Percentiles rank a stretch among this genome's conserved stretches.
These are phyloP conservation scores for Metschnikowia shivogae DNA, from an alignment of 805 yeast genomes.

Conservation along the genomic window DNA sequence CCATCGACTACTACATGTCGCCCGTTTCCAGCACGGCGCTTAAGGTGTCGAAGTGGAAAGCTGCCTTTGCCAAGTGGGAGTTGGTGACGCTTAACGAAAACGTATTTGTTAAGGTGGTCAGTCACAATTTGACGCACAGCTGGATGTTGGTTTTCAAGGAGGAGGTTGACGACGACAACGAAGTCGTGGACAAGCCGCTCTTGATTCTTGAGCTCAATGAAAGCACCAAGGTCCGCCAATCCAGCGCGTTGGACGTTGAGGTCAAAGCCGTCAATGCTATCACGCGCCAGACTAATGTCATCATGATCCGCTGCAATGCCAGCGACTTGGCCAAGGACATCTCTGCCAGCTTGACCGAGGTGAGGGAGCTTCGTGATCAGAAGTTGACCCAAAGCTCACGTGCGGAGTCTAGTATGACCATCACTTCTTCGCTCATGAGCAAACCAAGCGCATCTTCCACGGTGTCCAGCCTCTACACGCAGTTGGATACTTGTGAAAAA, in stretches of 20 bases:
- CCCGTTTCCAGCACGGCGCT: slow-evolving; percentile 31
- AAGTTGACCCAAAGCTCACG: slow-evolving; percentile 9
- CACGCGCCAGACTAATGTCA: slow-evolving; percentile 23
- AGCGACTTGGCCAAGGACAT: slow-evolving; percentile 25
- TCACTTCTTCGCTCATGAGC: slow-evolving; percentile 39
- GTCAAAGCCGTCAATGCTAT: slow-evolving; percentile 31
- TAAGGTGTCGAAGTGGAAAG: slow-evolving; percentile 42
- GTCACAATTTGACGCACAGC: slow-evolving; percentile 28
- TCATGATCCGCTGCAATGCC: slow-evolving; percentile 33
- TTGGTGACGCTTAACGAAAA: slow-evolving; percentile 36
- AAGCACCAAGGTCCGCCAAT: slow-evolving; percentile 26
- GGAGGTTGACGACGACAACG: slow-evolving; percentile 29
- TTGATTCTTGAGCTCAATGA: slow-evolving; percentile 30
- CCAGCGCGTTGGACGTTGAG: slow-evolving; percentile 40
- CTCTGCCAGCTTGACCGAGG: slow-evolving; percentile 24
- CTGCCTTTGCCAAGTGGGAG: slow-evolving; percentile 42
- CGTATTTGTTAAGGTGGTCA: slow-evolving; percentile 36
- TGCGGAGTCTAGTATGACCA: slow-evolving; percentile 24
- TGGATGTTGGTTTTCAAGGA: slow-evolving; percentile 42
- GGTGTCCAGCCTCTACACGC: slow-evolving; percentile 16
- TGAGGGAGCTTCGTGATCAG: slow-evolving; percentile 21
- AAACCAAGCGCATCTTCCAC: slow-evolving; percentile 21
- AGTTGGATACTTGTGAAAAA: slow-evolving; percentile 1
- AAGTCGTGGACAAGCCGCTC: slow-evolving; percentile 34
- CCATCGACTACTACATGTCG: slow-evolving; percentile 37